These are phyloP conservation scores for Fagopyrum homotropicum DNA, from an alignment of 148 eudicot species.

Conservation along the genomic window DNA sequence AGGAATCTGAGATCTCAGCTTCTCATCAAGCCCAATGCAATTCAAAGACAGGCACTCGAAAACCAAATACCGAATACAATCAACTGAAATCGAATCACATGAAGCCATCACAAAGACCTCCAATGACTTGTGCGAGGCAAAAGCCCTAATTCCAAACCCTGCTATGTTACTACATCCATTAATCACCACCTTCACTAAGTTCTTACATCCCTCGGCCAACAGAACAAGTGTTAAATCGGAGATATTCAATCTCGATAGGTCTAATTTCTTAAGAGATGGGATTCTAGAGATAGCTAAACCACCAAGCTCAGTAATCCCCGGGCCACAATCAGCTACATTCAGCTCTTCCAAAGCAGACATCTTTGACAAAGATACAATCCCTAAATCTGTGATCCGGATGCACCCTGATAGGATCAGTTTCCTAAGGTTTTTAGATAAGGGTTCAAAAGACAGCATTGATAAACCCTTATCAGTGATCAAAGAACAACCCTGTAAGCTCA, in stretches of 20 bases:
- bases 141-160: conserved; percentile 19
- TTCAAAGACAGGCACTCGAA: conserved; percentile 17
- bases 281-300: conserved; percentile 17
- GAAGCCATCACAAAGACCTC: conserved; percentile 18
- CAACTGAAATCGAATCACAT: conserved; percentile 8
- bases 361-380: conserved; percentile 15
- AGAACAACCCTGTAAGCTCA: conserved; percentile 16
- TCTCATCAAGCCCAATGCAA: conserved; percentile 16
- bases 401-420: conserved; percentile 18
- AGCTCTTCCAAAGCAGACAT: conserved; percentile 19
- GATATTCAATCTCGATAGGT: conserved; percentile 15
- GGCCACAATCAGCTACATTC: conserved; percentile 18
- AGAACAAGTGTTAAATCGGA: conserved; percentile 14
- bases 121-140: conserved; percentile 9
- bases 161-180: conserved; percentile 17
- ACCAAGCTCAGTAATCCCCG: conserved; percentile 18
- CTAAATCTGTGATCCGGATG: conserved; percentile 15
- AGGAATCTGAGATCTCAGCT: conserved; percentile 13
- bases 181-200: conserved; percentile 11
- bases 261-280: conserved; percentile 17
- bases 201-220: conserved; percentile 14
- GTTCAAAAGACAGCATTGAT: conserved; percentile 10
- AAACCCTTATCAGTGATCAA: conserved; percentile 18
- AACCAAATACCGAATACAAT: conserved; percentile 14
- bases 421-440: neutral